Evolutionary conservation across 257 asterid species (phyloP).

Genomic region (Gentiana dahurica): DNA sequence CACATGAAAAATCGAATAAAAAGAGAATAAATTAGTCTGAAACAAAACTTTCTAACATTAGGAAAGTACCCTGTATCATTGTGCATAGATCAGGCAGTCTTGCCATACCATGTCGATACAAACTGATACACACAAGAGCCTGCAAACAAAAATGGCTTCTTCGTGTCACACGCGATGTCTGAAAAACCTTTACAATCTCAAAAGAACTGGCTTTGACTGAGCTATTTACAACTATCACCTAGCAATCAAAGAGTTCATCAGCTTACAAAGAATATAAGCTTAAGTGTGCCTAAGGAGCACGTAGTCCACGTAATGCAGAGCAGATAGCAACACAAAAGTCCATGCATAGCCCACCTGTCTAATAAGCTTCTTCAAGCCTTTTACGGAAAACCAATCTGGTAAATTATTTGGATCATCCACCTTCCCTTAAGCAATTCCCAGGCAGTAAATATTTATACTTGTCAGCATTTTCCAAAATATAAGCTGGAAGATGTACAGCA

Average conservation of each 20-base stretch:
- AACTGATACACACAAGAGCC: conserved; percentile 13
- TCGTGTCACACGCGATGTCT: background rate
- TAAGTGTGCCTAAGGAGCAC: conserved; percentile 27
- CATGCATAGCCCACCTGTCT: conserved; percentile 21
- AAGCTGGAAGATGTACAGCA: conserved; percentile 75
- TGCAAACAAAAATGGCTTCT: background rate
- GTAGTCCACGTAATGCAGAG: conserved; percentile 30
- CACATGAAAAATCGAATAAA: background rate
- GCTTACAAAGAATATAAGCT: conserved; percentile 2
- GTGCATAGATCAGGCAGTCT: conserved; percentile 15
- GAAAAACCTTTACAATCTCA: conserved; percentile 16
- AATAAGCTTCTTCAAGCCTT: conserved; percentile 21
- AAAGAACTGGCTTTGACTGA: conserved; percentile 7
- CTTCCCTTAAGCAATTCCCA: conserved; percentile 66
- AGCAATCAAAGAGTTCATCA: conserved; percentile 27
- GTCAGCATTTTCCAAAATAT: conserved; percentile 65
- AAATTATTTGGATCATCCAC: conserved; percentile 30
- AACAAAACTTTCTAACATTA: conserved; percentile 34
- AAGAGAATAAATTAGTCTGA: conserved; percentile 19
- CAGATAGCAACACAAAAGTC: conserved; percentile 26
- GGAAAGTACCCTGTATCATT: conserved; percentile 20
- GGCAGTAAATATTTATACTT: conserved; percentile 58
- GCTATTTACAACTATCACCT: conserved; percentile 32
- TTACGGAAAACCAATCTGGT: conserved; percentile 17
- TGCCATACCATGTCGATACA: conserved; percentile 8